Evolutionary conservation across 768 basidiomycete genomes (phyloP).

Genomic region (Cytidiella melzeri): DNA sequence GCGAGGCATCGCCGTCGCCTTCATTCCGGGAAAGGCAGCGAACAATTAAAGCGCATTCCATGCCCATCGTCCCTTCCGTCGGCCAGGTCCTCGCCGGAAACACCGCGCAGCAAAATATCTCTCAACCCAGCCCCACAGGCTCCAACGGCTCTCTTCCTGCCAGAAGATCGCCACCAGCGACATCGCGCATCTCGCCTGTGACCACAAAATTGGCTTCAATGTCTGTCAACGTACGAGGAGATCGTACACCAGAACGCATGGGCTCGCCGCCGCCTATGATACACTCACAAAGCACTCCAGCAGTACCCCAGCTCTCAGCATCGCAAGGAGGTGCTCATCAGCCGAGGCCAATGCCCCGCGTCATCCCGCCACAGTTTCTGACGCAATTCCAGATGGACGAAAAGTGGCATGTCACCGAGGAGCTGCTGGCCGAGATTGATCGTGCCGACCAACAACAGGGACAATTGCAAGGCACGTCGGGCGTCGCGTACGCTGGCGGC

Average conservation of each 20-base stretch:
- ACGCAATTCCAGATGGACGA: slow-evolving; percentile 51
- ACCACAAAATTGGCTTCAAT: slow-evolving; percentile 27
- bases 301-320: slow-evolving; percentile 23
- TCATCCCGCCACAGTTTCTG: slow-evolving; percentile 49
- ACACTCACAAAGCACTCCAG: slow-evolving; percentile 27
- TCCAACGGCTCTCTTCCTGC: slow-evolving; percentile 29
- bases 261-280: slow-evolving; percentile 39
- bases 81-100: slow-evolving; percentile 43
- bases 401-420: slow-evolving; percentile 62
- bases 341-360: slow-evolving; percentile 59
- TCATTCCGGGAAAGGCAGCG: slow-evolving; percentile 41
- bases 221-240: slow-evolving; percentile 12
- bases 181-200: slow-evolving; percentile 27
- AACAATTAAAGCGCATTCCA: slow-evolving; percentile 50
- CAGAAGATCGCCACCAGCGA: slow-evolving; percentile 26
- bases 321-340: slow-evolving; percentile 40
- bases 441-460: slow-evolving; percentile 58
- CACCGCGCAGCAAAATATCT: slow-evolving; percentile 34
- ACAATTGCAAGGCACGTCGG: slow-evolving; percentile 31
- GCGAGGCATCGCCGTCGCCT: slow-evolving; percentile 39
- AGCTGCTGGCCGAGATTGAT: slow-evolving; percentile 67
- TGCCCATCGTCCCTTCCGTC: slow-evolving; percentile 56
- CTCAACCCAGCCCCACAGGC: slow-evolving; percentile 31
- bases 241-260: slow-evolving; percentile 32
- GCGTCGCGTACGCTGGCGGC: slow-evolving; percentile 43